Conservation (phyloP, 495 filamentous ascomycete genomes). For the Tuber melanosporum region DNA sequence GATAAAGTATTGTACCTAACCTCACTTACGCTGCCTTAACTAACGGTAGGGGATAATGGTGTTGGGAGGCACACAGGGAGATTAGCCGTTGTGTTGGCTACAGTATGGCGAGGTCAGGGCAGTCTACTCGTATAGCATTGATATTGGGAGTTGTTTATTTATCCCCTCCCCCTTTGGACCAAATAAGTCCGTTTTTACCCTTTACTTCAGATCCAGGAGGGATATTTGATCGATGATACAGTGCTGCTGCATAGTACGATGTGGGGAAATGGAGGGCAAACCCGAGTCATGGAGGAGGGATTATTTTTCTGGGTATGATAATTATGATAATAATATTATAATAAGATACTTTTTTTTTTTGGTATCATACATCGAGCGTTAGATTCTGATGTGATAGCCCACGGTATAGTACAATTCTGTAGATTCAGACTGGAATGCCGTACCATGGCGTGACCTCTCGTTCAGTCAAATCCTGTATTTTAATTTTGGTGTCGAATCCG, state of each 20-base stretch:
- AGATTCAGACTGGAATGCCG: background rate
- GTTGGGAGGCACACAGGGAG: background rate
- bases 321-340: too few relatives aligned
- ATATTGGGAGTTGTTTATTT: background rate
- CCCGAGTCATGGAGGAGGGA: background rate
- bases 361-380: background rate
- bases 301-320: background rate
- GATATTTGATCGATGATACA: background rate
- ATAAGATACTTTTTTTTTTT: background rate
- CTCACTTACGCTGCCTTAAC: background rate
- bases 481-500: background rate
- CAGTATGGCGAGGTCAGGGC: background rate
- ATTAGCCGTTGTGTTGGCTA: background rate
- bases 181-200: background rate
- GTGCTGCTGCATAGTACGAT: background rate
- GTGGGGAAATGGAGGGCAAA: background rate
- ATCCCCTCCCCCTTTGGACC: background rate
- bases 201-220: background rate
- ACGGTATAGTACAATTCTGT: background rate
- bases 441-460: background rate
- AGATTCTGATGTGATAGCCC: background rate
- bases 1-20: background rate
- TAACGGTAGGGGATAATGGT: background rate
- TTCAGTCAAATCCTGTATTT: background rate
- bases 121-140: background rate